These are phyloP conservation scores for Arctium lappa DNA, from an alignment of 129 eudicot genomes.

Conservation along the genomic window DNA sequence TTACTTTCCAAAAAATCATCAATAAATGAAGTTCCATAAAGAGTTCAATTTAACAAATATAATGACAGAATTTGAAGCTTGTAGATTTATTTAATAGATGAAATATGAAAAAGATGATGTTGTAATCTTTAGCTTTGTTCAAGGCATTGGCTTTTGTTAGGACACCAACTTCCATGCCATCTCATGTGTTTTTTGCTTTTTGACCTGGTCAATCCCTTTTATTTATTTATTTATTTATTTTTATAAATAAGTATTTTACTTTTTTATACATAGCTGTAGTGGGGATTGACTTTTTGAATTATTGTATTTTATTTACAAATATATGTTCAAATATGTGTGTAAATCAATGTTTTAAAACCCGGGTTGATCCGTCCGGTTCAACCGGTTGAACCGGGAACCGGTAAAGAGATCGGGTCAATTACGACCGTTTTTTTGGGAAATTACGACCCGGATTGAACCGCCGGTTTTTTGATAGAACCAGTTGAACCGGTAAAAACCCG, in stretches of 20 bases:
- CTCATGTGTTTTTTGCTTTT: constrained; percentile 30
- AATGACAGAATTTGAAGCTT: background rate
- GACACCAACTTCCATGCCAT: constrained; percentile 48
- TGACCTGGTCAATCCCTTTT: constrained; percentile 43
- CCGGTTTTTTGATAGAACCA: no score
- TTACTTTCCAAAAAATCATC: background rate
- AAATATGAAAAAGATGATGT: constrained; percentile 10
- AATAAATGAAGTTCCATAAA: no score
- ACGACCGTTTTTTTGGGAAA: no score
- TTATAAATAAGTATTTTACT: background rate
- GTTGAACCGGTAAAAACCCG: no score
- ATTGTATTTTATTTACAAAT: background rate
- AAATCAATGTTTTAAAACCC: no score
- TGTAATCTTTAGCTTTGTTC: constrained; percentile 43
- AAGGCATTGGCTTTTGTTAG: constrained; percentile 33
- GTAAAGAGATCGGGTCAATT: no score
- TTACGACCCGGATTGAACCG: no score
- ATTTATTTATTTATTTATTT: background rate
- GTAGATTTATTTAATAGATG: background rate
- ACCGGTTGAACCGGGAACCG: no score
- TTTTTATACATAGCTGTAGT: background rate
- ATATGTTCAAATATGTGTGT: no score
- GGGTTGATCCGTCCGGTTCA: no score
- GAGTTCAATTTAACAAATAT: no score
- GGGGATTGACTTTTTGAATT: background rate